phyloP scores from a whole-genome alignment of 1,284 basidiomycete genomes.

The Ustilago cynodontis region DNA sequence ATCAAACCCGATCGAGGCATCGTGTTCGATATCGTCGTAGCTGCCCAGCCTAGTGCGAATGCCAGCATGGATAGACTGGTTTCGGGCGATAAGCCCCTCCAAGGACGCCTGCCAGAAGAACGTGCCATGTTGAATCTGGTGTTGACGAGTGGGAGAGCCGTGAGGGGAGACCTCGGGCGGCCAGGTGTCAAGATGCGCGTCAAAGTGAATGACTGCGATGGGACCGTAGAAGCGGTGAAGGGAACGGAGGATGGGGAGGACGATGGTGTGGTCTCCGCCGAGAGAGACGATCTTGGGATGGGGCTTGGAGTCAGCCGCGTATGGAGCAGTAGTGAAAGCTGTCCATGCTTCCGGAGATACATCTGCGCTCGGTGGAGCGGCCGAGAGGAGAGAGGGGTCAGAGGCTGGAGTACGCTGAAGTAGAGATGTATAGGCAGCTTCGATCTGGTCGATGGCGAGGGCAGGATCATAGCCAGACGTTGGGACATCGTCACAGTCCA shows the following conservation, averaged over 20 bases:
- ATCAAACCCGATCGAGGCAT: conserved; percentile 52
- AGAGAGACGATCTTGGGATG: conserved; percentile 71
- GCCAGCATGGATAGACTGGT: conserved; percentile 85
- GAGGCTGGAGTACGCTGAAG: conserved; percentile 33
- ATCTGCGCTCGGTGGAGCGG: conserved; percentile 6
- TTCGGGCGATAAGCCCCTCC: conserved; percentile 70
- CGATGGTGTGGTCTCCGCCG: conserved; percentile 72
- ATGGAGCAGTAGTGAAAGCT: conserved; percentile 71
- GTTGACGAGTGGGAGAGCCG: conserved; percentile 45
- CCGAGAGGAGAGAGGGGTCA: conserved; percentile 6
- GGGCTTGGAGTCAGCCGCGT: conserved; percentile 46
- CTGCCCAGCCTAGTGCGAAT: conserved; percentile 71
- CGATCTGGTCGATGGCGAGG: conserved; percentile 56
- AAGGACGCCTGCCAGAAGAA: conserved; percentile 72
- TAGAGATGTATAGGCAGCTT: conserved; percentile 39
- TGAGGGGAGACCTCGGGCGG: conserved; percentile 72
- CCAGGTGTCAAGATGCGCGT: conserved; percentile 75
- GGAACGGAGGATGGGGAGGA: conserved; percentile 72
- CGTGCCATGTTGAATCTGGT: conserved; percentile 67
- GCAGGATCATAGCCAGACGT: conserved; percentile 49
- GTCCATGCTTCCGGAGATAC: conserved; percentile 32
- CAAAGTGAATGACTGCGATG: conserved; percentile 71
- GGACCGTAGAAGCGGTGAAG: conserved; percentile 71
- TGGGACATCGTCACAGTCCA: conserved; percentile 57
- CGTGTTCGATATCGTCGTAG: conserved; percentile 51